These are phyloP conservation scores for Eleusine indica DNA, from an alignment of 176 grass and related monocot species.

Conservation along the genomic window DNA sequence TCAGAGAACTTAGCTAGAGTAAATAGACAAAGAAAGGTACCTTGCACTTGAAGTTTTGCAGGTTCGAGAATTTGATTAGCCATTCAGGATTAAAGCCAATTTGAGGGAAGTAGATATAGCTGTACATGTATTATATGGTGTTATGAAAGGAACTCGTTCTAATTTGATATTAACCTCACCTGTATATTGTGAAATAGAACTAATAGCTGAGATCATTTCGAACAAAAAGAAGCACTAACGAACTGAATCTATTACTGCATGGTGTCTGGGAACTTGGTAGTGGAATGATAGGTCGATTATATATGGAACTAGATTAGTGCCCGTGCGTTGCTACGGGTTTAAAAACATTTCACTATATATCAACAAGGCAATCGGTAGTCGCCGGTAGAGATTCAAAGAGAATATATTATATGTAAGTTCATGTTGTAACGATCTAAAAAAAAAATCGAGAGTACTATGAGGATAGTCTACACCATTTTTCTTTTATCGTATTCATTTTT, in stretches of 20 bases:
- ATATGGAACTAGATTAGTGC: neutral
- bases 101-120: slow-evolving; percentile 21
- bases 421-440: no score
- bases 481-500: no score
- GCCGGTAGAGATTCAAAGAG: no score
- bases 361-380: no score
- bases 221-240: neutral
- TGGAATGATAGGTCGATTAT: neutral
- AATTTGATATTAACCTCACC: slow-evolving; percentile 37
- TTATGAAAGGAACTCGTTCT: slow-evolving; percentile 37
- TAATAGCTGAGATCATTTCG: neutral
- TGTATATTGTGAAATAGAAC: slow-evolving; percentile 41
- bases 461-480: no score
- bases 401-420: no score
- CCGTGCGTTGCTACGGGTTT: no score
- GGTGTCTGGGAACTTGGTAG: neutral
- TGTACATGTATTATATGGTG: slow-evolving; percentile 61
- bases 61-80: neutral
- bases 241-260: neutral
- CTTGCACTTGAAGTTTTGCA: slow-evolving; percentile 54
- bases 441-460: no score
- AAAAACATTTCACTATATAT: no score
- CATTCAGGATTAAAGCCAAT: slow-evolving; percentile 17
- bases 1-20: slow-evolving; percentile 80
- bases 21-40: slow-evolving; percentile 57